Conservation (phyloP, 2,329 filamentous ascomycete genomes). For the Ilyonectria sp. region DNA sequence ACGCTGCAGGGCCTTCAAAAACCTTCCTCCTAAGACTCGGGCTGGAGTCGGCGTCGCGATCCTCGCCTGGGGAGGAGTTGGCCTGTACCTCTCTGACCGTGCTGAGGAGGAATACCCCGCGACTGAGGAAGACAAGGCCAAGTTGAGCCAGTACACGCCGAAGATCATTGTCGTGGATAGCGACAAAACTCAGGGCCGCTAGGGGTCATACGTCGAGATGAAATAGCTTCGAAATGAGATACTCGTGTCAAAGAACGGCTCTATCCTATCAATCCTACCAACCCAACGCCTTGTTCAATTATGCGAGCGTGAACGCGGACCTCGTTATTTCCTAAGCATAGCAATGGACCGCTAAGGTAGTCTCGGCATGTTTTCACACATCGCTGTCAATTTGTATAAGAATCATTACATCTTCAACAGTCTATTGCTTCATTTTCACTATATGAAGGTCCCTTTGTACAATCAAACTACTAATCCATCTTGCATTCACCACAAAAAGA, state of each 20-base stretch:
- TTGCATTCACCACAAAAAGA: conserved; percentile 17
- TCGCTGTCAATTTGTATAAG: not conserved
- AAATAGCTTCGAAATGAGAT: not conserved
- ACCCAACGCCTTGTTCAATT: too few relatives aligned
- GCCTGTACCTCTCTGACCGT: conserved; percentile 80
- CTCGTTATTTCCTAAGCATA: too few relatives aligned
- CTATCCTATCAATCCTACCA: too few relatives aligned
- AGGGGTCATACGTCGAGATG: not conserved
- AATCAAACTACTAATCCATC: conserved; percentile 18
- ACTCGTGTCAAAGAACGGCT: not conserved
- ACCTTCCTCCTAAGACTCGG: conserved; percentile 79
- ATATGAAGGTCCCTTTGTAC: not conserved
- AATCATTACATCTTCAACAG: conserved; percentile 8
- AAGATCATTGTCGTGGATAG: conserved; percentile 73
- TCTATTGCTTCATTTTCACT: conserved; percentile 22
- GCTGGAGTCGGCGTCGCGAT: conserved; percentile 80
- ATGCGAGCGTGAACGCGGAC: too few relatives aligned
- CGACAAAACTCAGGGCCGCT: conserved; percentile 34
- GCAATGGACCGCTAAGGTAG: not conserved
- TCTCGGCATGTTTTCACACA: not conserved
- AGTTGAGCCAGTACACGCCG: conserved; percentile 73
- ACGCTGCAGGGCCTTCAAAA: conserved; percentile 75
- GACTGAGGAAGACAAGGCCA: conserved; percentile 80
- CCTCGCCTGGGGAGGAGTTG: conserved; percentile 82
- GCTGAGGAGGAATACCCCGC: conserved; percentile 79